Evolutionary conservation across 345 rosid genomes (phyloP).

Genomic region (Aethionema arabicum): DNA sequence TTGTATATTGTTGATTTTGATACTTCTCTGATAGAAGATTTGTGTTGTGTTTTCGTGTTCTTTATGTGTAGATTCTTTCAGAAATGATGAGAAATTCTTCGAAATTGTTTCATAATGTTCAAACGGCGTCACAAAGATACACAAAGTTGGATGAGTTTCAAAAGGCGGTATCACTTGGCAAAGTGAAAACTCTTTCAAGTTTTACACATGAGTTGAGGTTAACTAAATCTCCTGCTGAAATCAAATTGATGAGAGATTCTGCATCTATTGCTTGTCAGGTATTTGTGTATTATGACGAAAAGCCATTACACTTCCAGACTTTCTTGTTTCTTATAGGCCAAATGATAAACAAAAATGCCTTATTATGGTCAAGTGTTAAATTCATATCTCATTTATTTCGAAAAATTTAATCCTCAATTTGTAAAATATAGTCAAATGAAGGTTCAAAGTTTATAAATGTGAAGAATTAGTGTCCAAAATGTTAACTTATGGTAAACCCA

Average conservation of each 20-base stretch:
- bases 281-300: constrained; percentile 18
- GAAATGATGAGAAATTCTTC: constrained; percentile 68
- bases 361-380: too few species aligned
- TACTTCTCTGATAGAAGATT: not conserved
- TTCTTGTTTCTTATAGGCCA: not conserved
- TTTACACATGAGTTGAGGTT: constrained; percentile 72
- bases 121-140: constrained; percentile 60
- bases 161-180: constrained; percentile 46
- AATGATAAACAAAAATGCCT: too few species aligned
- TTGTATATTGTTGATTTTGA: constrained; percentile 14
- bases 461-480: too few species aligned
- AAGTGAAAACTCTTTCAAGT: constrained; percentile 61
- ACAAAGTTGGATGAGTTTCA: constrained; percentile 68
- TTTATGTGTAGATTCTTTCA: constrained; percentile 72
- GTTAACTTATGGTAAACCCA: too few species aligned
- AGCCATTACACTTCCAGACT: not conserved
- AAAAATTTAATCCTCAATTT: too few species aligned
- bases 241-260: constrained; percentile 88
- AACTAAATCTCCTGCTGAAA: constrained; percentile 85
- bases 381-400: too few species aligned
- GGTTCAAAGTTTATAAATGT: too few species aligned
- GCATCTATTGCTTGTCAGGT: constrained; percentile 98
- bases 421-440: too few species aligned
- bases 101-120: constrained; percentile 69
- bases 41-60: constrained; percentile 3